Base-by-base conservation (phyloP, 73 alveolate genomes). In the Symbiodinium pilosum region DNA sequence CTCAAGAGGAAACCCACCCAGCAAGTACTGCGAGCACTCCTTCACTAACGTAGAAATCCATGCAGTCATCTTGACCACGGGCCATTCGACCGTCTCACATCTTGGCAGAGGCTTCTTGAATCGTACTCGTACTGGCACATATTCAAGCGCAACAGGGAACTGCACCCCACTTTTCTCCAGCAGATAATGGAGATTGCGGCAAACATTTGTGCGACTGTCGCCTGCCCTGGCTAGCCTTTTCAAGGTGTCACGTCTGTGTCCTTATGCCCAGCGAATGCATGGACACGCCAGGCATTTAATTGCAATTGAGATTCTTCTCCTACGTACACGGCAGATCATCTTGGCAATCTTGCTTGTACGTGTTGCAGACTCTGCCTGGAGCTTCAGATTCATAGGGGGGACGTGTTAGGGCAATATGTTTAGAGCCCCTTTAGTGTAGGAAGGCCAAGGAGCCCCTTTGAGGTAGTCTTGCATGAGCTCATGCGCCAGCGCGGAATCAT, bases 101-200 rank as follows among this genome's bases (percentile, higher is more conserved):
- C 30, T 32, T 5, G 94, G 28, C 44, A 84, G 28, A 52, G 94
- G 94, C n/a, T 87, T 87, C 39, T 85, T 20, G 26, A 87, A 68
- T 4, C 94, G 34, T 14, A 87, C 56, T 38, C 85, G 51, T 11
- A 85, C 56, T 24, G 69, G 43, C 59, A 56, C 94, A 2, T 40
- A 11, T 24, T 32, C 40, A 34, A 87, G 30, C 30, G 59, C 68
- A 4, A 87, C 47, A 14, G 54, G 94, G 2, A 51, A 4, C 2
- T 77, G 3, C 3, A 47, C 94, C 0, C 36, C 85, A 11, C 85
- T 83, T 18, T 26, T 52, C 64, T 41, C 41, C 20, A 87, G 59
- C 86, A 54, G 54, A 0, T 12, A 42, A 52, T 83, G 59, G 85
- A 87, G 94, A 85, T 87, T 87, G 7, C 94, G 39, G 40, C 85